A percentile compares a stretch with the other conserved stretches of the same genome.
phyloP scores from a whole-genome alignment of 495 filamentous ascomycete species.

The Aspergillus sclerotioniger region DNA sequence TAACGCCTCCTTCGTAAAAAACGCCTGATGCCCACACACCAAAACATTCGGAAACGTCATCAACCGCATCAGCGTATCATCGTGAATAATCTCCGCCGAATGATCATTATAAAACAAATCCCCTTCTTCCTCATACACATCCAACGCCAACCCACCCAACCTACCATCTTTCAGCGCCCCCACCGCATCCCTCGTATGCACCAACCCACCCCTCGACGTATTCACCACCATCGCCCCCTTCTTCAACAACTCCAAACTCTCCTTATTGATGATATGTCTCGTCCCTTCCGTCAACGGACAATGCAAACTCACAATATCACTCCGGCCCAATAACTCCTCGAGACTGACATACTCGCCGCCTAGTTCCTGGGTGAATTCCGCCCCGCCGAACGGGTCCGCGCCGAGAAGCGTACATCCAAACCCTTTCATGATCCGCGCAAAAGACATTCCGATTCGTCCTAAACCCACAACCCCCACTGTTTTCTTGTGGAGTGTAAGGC shows the following conservation, averaged over 20 bases:
- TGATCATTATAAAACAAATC: conserved; percentile 65
- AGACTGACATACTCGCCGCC: conserved; percentile 52
- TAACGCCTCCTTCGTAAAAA: conserved; percentile 66
- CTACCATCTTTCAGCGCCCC: conserved; percentile 56
- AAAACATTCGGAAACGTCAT: conserved; percentile 71
- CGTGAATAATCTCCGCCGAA: conserved; percentile 64
- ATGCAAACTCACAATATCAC: conserved; percentile 63
- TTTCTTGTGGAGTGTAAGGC: conserved; percentile 58
- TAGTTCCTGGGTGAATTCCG: conserved; percentile 44
- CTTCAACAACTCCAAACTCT: conserved; percentile 55
- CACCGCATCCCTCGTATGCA: conserved; percentile 59
- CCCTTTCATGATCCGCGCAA: conserved; percentile 51
- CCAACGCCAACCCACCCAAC: conserved; percentile 72
- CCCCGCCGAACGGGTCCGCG: conserved; percentile 51
- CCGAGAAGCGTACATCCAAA: conserved; percentile 63
- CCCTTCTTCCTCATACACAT: conserved; percentile 81
- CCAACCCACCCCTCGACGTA: conserved; percentile 63
- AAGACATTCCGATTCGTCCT: conserved; percentile 36
- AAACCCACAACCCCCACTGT: conserved; percentile 46
- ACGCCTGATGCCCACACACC: conserved; percentile 67
- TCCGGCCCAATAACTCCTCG: conserved; percentile 50
- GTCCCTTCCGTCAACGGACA: conserved; percentile 62
- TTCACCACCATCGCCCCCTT: conserved; percentile 62
- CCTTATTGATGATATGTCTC: conserved; percentile 57
- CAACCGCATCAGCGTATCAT: conserved; percentile 65